These are phyloP conservation scores for Tylopilus cervinicoccineus DNA, from an alignment of 768 basidiomycete species.

Conservation along the genomic window DNA sequence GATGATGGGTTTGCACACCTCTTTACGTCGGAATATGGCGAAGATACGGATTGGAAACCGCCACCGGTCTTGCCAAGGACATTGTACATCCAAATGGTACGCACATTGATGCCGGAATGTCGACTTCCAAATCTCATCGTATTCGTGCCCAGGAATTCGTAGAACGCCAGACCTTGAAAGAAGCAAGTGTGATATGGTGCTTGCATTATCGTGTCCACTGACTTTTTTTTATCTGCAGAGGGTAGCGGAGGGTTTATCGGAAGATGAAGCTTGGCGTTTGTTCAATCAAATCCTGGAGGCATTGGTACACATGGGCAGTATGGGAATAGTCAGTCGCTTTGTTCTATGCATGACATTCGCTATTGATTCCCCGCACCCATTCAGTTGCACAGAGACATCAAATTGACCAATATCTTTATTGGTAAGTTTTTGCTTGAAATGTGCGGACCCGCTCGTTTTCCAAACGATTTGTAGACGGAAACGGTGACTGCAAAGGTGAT, in stretches of 20 bases:
- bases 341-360: neutral
- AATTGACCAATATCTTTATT: constrained; percentile 91
- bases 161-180: constrained; percentile 84
- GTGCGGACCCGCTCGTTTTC: neutral
- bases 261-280: constrained; percentile 85
- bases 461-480: constrained; percentile 50
- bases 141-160: constrained; percentile 66
- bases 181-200: constrained; percentile 40
- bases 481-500: constrained; percentile 77
- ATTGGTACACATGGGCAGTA: constrained; percentile 80
- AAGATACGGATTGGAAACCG: constrained; percentile 31
- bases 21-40: constrained; percentile 32
- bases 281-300: constrained; percentile 91
- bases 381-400: constrained; percentile 85
- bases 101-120: neutral
- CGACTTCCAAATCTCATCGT: neutral
- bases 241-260: constrained; percentile 74
- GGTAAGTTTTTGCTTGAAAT: constrained; percentile 43
- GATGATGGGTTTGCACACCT: constrained; percentile 39
- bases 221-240: constrained; percentile 39
- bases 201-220: neutral
- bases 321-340: constrained; percentile 68
- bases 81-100: constrained; percentile 93
- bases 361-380: constrained; percentile 23
- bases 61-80: constrained; percentile 43